Conservation (phyloP, 2,329 filamentous ascomycete species). For the Cercospora citrullina region DNA sequence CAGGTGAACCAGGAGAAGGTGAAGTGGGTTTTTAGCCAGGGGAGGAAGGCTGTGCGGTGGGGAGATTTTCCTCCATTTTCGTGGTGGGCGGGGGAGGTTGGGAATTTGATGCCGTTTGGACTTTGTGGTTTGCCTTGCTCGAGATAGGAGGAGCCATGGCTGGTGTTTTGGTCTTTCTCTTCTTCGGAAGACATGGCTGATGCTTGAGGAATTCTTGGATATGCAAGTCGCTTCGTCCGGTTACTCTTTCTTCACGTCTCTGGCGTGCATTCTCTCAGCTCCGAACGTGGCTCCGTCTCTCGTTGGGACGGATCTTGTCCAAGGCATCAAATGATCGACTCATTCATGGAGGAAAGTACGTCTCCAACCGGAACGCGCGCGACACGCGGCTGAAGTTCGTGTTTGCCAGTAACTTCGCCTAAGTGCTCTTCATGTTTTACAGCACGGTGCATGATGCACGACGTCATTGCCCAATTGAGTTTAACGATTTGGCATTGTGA, state of each 20-base stretch:
- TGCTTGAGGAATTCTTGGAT: neutral
- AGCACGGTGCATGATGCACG: neutral
- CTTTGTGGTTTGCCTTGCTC: neutral
- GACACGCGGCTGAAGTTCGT: neutral
- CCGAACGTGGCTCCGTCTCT: neutral
- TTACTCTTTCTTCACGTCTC: neutral
- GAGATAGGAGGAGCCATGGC: neutral
- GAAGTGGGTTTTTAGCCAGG: conserved; percentile 23
- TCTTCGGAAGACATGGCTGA: neutral
- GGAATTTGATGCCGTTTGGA: neutral
- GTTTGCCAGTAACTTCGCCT: neutral
- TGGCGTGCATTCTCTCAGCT: neutral
- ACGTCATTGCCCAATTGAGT: neutral
- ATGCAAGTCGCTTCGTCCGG: neutral
- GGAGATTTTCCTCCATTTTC: neutral
- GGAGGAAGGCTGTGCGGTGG: conserved; percentile 18
- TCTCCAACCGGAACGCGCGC: neutral
- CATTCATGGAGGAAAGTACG: neutral
- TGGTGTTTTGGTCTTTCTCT: neutral
- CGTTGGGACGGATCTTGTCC: neutral
- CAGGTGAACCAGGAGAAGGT: conserved; percentile 63
- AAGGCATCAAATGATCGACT: neutral
- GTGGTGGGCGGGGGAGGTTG: neutral
- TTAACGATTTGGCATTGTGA: neutral
- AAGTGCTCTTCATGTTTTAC: neutral